A percentile compares a stretch with the other conserved stretches of the same genome.
phyloP scores from a whole-genome alignment of 2,329 filamentous ascomycete genomes.

The Coniosporium tulheliwenetii region DNA sequence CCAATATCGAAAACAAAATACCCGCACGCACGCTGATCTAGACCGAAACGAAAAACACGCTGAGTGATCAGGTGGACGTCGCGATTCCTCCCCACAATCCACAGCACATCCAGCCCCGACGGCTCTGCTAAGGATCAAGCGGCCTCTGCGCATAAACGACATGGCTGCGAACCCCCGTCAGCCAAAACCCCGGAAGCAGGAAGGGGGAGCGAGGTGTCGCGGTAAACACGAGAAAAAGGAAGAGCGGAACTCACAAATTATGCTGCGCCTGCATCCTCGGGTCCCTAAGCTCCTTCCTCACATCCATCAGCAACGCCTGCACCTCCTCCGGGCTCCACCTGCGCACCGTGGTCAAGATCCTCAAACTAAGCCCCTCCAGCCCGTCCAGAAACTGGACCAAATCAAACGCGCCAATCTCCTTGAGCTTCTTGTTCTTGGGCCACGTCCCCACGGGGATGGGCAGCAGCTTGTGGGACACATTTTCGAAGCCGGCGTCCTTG shows the following conservation, averaged over 20 bases:
- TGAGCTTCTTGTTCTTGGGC: conserved; percentile 11
- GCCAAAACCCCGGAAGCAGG: too few species aligned
- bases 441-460: conserved; percentile 14
- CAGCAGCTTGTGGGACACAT: conserved; percentile 11
- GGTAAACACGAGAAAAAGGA: too few species aligned
- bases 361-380: conserved; percentile 10
- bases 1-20: too few species aligned
- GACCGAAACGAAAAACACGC: too few species aligned
- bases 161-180: too few species aligned
- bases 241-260: conserved; percentile 5
- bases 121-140: too few species aligned
- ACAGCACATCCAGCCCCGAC: too few species aligned
- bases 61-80: too few species aligned
- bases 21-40: too few species aligned
- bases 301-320: conserved; percentile 13
- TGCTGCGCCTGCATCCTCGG: conserved; percentile 12
- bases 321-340: conserved; percentile 12
- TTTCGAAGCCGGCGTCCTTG: conserved; percentile 16
- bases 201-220: too few species aligned
- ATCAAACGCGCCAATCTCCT: conserved; percentile 9
- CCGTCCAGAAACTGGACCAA: conserved; percentile 11
- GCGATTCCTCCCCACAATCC: too few species aligned
- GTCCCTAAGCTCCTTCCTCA: conserved; percentile 10
- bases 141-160: too few species aligned
- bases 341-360: conserved; percentile 11